These are phyloP conservation scores for Cruciata laevipes DNA, from an alignment of 257 asterid species.

Conservation along the genomic window DNA sequence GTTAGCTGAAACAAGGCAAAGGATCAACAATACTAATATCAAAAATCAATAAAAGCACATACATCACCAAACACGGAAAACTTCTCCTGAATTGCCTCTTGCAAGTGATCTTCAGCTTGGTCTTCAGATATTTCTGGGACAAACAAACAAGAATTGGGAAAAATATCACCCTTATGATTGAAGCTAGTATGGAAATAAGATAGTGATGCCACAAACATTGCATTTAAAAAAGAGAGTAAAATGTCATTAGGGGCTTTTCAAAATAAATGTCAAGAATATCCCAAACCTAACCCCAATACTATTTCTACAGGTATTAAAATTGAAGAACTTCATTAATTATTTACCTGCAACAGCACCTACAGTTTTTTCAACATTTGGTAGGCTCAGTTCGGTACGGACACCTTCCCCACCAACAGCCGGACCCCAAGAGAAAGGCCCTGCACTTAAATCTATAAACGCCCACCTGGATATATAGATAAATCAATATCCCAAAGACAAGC, in stretches of 20 bases:
- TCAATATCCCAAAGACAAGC: conserved; percentile 1
- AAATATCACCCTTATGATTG: not conserved
- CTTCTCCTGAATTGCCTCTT: conserved; percentile 93
- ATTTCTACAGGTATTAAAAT: not conserved
- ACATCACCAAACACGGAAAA: conserved; percentile 96
- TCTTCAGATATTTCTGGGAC: conserved; percentile 90
- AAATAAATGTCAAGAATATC: not conserved
- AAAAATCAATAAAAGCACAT: conserved; percentile 12
- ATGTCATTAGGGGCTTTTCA: too few species aligned
- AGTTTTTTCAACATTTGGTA: conserved; percentile 88
- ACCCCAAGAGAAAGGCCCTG: conserved; percentile 98
- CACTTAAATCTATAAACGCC: conserved; percentile 93
- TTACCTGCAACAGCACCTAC: conserved; percentile 92
- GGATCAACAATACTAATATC: not conserved
- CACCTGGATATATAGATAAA: conserved; percentile 52
- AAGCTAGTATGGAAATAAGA: not conserved
- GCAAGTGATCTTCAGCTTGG: conserved; percentile 95
- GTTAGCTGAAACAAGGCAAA: conserved; percentile 1
- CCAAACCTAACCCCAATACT: not conserved
- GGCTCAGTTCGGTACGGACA: conserved; percentile 87
- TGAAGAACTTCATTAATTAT: conserved; percentile 11
- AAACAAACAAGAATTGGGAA: conserved; percentile 8
- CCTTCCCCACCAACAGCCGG: conserved; percentile 99
- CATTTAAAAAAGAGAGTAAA: not conserved
- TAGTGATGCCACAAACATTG: not conserved